These are phyloP conservation scores for Penicillium frequentans DNA, from an alignment of 2,329 filamentous ascomycete species.

Conservation along the genomic window DNA sequence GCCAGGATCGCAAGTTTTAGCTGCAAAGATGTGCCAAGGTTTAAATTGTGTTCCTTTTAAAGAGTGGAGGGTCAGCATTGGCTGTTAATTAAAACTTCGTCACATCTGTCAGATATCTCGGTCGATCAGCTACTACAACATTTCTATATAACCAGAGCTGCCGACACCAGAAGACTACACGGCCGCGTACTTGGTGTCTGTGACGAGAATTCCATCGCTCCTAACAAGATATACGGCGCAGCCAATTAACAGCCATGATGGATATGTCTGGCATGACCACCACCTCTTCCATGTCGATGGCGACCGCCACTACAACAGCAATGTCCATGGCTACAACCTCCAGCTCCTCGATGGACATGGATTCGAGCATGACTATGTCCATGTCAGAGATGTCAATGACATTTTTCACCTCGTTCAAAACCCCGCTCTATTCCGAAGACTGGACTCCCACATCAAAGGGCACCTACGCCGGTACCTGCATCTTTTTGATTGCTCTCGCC, in stretches of 20 bases:
- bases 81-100: neutral
- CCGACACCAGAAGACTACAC: neutral
- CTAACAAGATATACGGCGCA: neutral
- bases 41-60: neutral
- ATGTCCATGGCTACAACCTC: constrained; percentile 1
- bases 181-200: neutral
- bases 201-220: neutral
- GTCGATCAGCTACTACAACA: neutral
- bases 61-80: neutral
- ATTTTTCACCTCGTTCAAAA: constrained; percentile 57
- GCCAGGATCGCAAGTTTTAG: neutral
- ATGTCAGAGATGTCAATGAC: constrained; percentile 26
- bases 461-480: constrained; percentile 80
- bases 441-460: constrained; percentile 72
- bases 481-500: constrained; percentile 78
- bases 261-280: constrained; percentile 3
- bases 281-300: constrained; percentile 3
- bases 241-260: neutral
- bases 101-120: neutral
- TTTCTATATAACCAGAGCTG: neutral
- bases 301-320: neutral
- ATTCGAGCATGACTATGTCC: constrained; percentile 19
- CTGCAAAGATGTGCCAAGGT: neutral
- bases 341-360: constrained; percentile 17
- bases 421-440: constrained; percentile 61